Evolutionary conservation across 1,284 basidiomycete species (phyloP), one percentile per base, ranked within the genome.

Genomic region (Sanghuangporus weigelae): DNA sequence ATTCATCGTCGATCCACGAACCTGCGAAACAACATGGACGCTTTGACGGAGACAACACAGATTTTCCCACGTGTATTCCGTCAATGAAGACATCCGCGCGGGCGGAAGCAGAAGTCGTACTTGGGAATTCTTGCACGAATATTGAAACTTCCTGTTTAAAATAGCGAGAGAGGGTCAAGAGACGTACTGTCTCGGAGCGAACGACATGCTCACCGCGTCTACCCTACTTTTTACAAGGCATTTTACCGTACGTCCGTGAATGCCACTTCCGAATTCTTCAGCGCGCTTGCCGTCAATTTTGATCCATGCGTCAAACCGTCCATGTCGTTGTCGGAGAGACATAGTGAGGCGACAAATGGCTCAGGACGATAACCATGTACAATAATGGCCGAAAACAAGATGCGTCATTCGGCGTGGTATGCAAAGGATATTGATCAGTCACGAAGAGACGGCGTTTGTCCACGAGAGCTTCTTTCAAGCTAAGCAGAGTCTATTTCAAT

Each of bases 1-100:
- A 36, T 16, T 53, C 5, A 1, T 21, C 38, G 26, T 60, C 35
- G 14, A 36, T 7, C 59, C 59, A 60, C 14, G 59, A 60, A 21
- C 59, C 59, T 10, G 19, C n/a, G 19, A 60, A 60, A 2, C 39
- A 26, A 38, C 49, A 8, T 1, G 59, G 21, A 3, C 38, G 3
- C 10, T 14, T 7, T 10, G 12, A 16, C 14, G 59, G 48, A 19
- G 19, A 39, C 6, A 60, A 35, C 11, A 60, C 46, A 19, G 59
- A 39, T 23, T 42, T 51, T n/a, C 59, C 59, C 11, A 60, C 19
- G 11, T 54, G 48, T 12, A 36, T 19, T 11, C 48, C 59, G n/a
- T 60, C 59, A 7, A 53, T n/a, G 35, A 38, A 53, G 8, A 60
- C 59, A 23, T 60, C 59, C 23, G 39, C 59, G 16, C 49, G 16